These are phyloP conservation scores for Rubia occidens DNA, from an alignment of 305 asterid genomes.

Conservation along the genomic window DNA sequence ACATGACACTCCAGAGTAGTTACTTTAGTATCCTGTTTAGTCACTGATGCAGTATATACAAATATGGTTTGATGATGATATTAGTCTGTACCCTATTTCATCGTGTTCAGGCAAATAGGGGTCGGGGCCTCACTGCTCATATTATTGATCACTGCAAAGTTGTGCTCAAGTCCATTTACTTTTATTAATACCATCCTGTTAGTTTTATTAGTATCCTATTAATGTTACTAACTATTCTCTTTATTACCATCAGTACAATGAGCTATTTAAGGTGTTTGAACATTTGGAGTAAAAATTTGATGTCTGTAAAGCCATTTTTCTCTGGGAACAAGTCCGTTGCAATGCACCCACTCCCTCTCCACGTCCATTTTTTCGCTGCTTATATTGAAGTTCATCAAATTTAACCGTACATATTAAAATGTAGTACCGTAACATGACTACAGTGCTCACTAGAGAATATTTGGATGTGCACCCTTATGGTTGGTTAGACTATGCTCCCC, in stretches of 20 bases:
- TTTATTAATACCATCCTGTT: not conserved
- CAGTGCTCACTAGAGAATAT: slow-evolving; percentile 92
- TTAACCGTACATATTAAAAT: slow-evolving; percentile 36
- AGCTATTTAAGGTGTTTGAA: slow-evolving; percentile 76
- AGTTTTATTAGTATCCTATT: not conserved
- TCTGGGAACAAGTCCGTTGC: slow-evolving; percentile 86
- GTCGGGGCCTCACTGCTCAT: slow-evolving; percentile 82
- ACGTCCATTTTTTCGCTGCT: slow-evolving; percentile 1
- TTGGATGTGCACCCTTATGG: slow-evolving; percentile 92
- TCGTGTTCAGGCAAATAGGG: slow-evolving; percentile 60
- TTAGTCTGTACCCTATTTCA: slow-evolving; percentile 21
- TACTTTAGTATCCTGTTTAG: not conserved
- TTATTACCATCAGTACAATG: slow-evolving; percentile 54
- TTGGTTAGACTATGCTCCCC: slow-evolving; percentile 85
- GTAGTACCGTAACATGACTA: slow-evolving; percentile 99
- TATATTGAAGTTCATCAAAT: slow-evolving; percentile 17
- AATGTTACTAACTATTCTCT: slow-evolving; percentile 6
- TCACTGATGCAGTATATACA: not conserved
- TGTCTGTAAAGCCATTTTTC: slow-evolving; percentile 72
- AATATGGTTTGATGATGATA: not conserved
- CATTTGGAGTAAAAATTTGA: slow-evolving; percentile 84
- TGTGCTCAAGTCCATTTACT: slow-evolving; percentile 55
- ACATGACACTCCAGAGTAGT: not conserved
- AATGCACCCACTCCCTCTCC: too few relatives aligned
- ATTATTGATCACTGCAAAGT: slow-evolving; percentile 83